phyloP scores from a whole-genome alignment of 108 stramenopile genomes.

The Nannochloropsis salina region DNA sequence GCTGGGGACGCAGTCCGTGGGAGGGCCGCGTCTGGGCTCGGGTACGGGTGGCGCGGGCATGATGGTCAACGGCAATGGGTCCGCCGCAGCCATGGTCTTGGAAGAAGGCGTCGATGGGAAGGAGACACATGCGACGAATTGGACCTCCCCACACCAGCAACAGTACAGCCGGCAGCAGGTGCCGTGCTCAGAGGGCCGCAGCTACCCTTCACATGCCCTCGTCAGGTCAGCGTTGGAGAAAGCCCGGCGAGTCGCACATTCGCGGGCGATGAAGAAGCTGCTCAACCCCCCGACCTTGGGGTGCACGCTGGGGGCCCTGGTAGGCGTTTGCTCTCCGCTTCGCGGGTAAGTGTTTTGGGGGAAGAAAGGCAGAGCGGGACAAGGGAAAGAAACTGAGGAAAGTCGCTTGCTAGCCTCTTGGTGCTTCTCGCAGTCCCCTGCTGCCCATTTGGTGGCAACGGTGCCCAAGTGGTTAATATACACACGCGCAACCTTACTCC shows the following conservation, averaged over 20 bases:
- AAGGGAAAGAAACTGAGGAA: not conserved
- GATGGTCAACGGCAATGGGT: not conserved
- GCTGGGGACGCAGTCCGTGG: not conserved
- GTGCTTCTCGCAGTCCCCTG: too few species aligned
- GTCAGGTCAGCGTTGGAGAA: not conserved
- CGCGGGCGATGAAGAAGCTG: constrained; percentile 14
- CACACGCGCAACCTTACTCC: too few species aligned
- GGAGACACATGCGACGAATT: not conserved
- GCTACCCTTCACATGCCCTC: not conserved
- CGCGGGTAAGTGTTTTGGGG: constrained; percentile 27
- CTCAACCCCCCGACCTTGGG: constrained; percentile 45
- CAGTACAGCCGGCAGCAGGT: not conserved
- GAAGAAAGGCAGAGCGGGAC: not conserved
- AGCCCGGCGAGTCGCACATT: not conserved
- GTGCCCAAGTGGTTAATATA: too few species aligned
- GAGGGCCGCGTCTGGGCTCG: not conserved
- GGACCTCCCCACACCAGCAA: not conserved
- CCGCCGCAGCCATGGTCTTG: not conserved
- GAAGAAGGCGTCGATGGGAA: not conserved
- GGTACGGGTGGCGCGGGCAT: not conserved
- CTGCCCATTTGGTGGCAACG: too few species aligned
- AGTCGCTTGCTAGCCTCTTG: too few species aligned
- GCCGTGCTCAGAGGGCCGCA: not conserved
- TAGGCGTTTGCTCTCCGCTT: constrained; percentile 28
- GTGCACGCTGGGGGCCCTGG: constrained; percentile 32